These are phyloP conservation scores for Annulohypoxylon bovei DNA, from an alignment of 495 filamentous ascomycete genomes.

Conservation along the genomic window DNA sequence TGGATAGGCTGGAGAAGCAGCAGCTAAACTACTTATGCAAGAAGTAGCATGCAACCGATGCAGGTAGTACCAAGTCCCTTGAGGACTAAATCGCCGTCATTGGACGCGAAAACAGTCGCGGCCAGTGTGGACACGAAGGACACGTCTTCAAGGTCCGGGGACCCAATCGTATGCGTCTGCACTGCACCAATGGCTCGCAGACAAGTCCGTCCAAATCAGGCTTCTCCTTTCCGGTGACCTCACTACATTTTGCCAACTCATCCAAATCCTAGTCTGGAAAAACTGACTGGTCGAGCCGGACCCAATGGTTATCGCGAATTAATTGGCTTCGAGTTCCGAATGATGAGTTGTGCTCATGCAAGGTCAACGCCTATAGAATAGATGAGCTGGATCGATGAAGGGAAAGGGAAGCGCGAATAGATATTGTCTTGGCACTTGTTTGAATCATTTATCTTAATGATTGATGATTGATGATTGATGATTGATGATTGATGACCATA, in stretches of 20 bases:
- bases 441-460: slow-evolving; percentile 21
- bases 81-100: slow-evolving; percentile 12
- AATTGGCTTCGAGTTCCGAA: slow-evolving; percentile 38
- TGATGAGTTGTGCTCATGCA: slow-evolving; percentile 44
- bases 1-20: slow-evolving; percentile 6
- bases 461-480: too few relatives aligned
- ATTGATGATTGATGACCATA: slow-evolving; percentile 14
- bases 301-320: slow-evolving; percentile 31
- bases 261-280: slow-evolving; percentile 28
- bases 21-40: neutral
- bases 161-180: slow-evolving; percentile 23
- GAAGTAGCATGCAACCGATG: slow-evolving; percentile 3
- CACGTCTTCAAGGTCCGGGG: slow-evolving; percentile 25
- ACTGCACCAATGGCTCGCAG: slow-evolving; percentile 37
- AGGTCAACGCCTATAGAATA: slow-evolving; percentile 22
- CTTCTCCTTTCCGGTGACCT: slow-evolving; percentile 32
- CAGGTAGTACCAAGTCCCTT: slow-evolving; percentile 1
- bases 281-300: slow-evolving; percentile 34
- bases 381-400: slow-evolving; percentile 12
- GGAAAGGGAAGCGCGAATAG: slow-evolving; percentile 15
- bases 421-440: slow-evolving; percentile 29
- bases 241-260: slow-evolving; percentile 43
- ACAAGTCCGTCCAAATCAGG: slow-evolving; percentile 32
- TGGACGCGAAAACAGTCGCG: slow-evolving; percentile 35
- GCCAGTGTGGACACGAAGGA: slow-evolving; percentile 20